Conservation (phyloP, 164 flowering plant genomes). For the Euptelea pleiosperma region DNA sequence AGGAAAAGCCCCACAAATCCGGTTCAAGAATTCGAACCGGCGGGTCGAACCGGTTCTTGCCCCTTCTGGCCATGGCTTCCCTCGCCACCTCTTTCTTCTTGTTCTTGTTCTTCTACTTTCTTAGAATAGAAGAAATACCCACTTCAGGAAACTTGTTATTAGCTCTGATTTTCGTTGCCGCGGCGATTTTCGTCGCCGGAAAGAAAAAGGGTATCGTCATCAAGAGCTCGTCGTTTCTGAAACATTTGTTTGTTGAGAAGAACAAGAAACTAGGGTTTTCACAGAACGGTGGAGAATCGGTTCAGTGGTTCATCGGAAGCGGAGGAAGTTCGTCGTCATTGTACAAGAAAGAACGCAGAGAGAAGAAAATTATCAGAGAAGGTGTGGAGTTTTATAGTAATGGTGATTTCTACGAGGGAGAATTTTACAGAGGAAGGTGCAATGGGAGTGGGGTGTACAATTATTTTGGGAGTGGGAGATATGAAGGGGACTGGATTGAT, state of each 20-base stretch:
- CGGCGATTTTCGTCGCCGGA: conserved; percentile 36
- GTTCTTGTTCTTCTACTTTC: conserved; percentile 33
- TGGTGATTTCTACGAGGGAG: conserved; percentile 94
- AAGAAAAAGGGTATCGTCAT: conserved; percentile 44
- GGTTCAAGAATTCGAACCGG: conserved; percentile 18
- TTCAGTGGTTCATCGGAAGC: conserved; percentile 75
- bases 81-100: conserved; percentile 26
- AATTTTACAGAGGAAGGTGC: conserved; percentile 72
- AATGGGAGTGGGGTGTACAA: conserved; percentile 90
- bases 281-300: conserved; percentile 33
- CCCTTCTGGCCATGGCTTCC: conserved; percentile 26
- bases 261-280: conserved; percentile 25
- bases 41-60: conserved; percentile 33
- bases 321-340: conserved; percentile 4
- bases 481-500: conserved; percentile 95
- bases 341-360: conserved; percentile 5
- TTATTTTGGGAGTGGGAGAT: conserved; percentile 68
- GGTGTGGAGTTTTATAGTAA: conserved; percentile 84
- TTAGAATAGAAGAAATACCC: conserved; percentile 43
- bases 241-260: conserved; percentile 29
- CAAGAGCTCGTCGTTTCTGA: conserved; percentile 19
- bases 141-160: conserved; percentile 61
- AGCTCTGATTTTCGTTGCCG: conserved; percentile 57
- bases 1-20: conserved; percentile 31
- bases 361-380: conserved; percentile 35